A percentile compares a stretch with the other conserved stretches of the same genome.
phyloP scores from a whole-genome alignment of 164 flowering plant species.

The Macadamia tetraphylla region DNA sequence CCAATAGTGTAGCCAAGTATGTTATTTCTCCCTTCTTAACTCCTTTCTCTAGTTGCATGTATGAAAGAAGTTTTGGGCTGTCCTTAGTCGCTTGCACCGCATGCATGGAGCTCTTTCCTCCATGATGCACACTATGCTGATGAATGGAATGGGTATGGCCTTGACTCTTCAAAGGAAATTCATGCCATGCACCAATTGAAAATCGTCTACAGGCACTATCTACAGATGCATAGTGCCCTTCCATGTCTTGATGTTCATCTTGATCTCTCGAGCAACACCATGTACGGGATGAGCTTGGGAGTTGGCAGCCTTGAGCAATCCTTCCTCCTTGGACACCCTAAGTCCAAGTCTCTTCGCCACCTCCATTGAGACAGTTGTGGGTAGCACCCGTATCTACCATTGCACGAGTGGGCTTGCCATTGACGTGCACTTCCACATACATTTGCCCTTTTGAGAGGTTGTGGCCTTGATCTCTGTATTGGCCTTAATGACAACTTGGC shows the following conservation, averaged over 20 bases:
- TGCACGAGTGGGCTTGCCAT: too few species aligned
- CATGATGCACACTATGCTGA: not conserved
- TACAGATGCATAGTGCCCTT: not conserved
- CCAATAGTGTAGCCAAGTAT: too few species aligned
- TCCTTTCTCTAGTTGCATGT: not conserved
- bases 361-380: not conserved
- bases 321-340: not conserved
- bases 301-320: not conserved
- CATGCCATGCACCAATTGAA: not conserved
- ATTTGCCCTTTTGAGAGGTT: too few species aligned
- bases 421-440: too few species aligned
- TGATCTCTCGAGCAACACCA: not conserved
- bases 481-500: too few species aligned
- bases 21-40: not conserved
- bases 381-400: too few species aligned
- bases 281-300: not conserved
- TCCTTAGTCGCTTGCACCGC: conserved; percentile 3
- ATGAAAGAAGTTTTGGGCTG: not conserved
- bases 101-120: not conserved
- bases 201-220: not conserved
- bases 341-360: not conserved
- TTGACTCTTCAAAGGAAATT: not conserved
- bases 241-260: not conserved
- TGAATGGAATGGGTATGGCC: conserved; percentile 5
- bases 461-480: too few species aligned